Evolutionary conservation across 768 basidiomycete species (phyloP), one percentile per base, ranked within the genome.

Genomic region (Cystobasidium tubakii): DNA sequence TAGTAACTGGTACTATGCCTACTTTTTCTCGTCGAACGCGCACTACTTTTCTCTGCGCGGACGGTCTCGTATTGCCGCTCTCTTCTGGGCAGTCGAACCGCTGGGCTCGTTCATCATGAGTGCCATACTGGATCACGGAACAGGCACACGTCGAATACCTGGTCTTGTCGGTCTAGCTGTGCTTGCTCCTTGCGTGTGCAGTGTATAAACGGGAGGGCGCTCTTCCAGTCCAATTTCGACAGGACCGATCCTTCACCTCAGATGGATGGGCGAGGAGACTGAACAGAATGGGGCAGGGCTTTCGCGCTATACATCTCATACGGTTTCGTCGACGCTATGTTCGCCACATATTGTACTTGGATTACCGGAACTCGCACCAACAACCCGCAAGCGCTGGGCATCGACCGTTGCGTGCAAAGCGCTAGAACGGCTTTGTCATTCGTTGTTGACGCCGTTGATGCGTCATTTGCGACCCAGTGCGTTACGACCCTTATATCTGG

Each of bases 1-100:
- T n/a, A 54, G 53, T 19, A 54, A 54, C 53, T 54, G 53, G 53
- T 54, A n/a, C 27, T 54, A 54, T 29, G 53, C 53, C 6, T 54
- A 54, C 27, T 29, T n/a, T 19, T 54, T 54, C 53, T 54, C 53
- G 6, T 6, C 21, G n/a, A 54, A 54, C 53, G 21, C 53, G 53
- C 21, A 7, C 27, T 54, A 54, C 53, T 54, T 54, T 54, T 54
- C 53, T n/a, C 53, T 54, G 4, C 21, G 27, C 6, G 53, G 53
- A 6, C 6, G 53, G 21, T 54, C 53, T 10, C 27, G 6, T 10
- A 54, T 7, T 54, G 21, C 53, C n/a, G 27, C 53, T 29, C 27
- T 54, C n/a, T 54, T n/a, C 53, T 54, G 53, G 53, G 53, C 27
- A n/a, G n/a, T 54, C 10, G n/a, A 54, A 54, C 27, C 53, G 6